These are phyloP conservation scores for Chlorella vulgaris DNA, from an alignment of 139 green algal genomes.

Conservation along the genomic window DNA sequence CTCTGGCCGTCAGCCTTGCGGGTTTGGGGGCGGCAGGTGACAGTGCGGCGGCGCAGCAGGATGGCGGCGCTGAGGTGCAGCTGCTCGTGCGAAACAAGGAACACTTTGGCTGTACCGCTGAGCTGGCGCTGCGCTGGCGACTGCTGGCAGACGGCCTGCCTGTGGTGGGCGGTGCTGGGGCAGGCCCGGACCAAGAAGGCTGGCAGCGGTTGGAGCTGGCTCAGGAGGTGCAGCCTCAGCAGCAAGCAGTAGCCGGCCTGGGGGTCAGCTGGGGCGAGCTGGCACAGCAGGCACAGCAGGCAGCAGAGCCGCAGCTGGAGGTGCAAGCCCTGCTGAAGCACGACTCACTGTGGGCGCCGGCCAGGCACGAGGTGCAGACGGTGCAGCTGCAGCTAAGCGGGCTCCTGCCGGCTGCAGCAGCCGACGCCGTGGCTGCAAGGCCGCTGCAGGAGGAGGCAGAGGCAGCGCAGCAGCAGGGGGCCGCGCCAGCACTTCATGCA, in stretches of 20 bases:
- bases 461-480: background rate
- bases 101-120: slow-evolving; percentile 51
- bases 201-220: background rate
- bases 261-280: background rate
- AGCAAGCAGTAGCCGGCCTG: background rate
- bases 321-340: slow-evolving; percentile 47
- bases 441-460: background rate
- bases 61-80: background rate
- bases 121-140: slow-evolving; percentile 62
- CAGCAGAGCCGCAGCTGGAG: slow-evolving; percentile 55
- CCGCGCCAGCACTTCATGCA: too few species aligned
- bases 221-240: background rate
- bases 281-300: slow-evolving; percentile 12
- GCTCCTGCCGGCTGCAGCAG: background rate
- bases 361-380: slow-evolving; percentile 31
- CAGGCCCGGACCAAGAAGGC: background rate
- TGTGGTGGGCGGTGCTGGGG: background rate
- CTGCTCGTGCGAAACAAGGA: slow-evolving; percentile 59
- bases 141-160: slow-evolving; percentile 62
- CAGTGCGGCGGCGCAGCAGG: background rate
- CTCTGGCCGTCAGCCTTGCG: slow-evolving; percentile 52
- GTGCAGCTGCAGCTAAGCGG: slow-evolving; percentile 12
- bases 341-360: slow-evolving; percentile 50
- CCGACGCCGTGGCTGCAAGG: background rate
- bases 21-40: too few species aligned